Base-by-base conservation (phyloP, 129 eudicot genomes). In the Flaveria linearis region DNA sequence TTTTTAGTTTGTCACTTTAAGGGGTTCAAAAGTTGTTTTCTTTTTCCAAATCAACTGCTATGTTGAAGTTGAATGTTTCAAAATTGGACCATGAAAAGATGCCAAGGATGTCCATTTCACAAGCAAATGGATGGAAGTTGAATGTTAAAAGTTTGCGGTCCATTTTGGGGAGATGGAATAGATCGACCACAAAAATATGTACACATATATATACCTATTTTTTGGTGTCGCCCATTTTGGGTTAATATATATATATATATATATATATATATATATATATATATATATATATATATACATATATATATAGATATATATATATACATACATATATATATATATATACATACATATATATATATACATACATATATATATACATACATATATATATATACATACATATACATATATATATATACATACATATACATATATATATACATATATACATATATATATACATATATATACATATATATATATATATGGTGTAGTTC, bases 51-150 rank as follows among this genome's bases (percentile, higher is more conserved):
- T 62, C 67, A 74, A 74, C 68, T 56, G 51, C 57, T 74, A 55
- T 42, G 13, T 43, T 66, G 65, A 80, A 55, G 79, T 80, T 80
- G 84, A 80, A 45, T 14, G 18, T 41, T 80, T 74, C 84, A 73
- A 80, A 53, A 43, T 66, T 80, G 84, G 84, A 74, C 84, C 80
- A 80, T 66, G 23, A 0, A 58, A 58, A 80, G 84, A 74, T 80
- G 84, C 84, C 66, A 73, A 65, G 61, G 52, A 55, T 51, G 83
- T 80, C 83, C 53, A 42, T 73, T 73, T 80, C 83, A 73, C 53
- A 67, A 68, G 76, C 84, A 80, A 67, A 74, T 80, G 61, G 55
- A 80, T 76, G 79, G 84, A 67, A 80, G 84, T 80, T 80, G 84
- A 56, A 80, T 74, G 75, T 73, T 73, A 67, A 66, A 74, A 57